phyloP scores from a whole-genome alignment of 176 grass and related monocot species.

The Aegilops longissima region DNA sequence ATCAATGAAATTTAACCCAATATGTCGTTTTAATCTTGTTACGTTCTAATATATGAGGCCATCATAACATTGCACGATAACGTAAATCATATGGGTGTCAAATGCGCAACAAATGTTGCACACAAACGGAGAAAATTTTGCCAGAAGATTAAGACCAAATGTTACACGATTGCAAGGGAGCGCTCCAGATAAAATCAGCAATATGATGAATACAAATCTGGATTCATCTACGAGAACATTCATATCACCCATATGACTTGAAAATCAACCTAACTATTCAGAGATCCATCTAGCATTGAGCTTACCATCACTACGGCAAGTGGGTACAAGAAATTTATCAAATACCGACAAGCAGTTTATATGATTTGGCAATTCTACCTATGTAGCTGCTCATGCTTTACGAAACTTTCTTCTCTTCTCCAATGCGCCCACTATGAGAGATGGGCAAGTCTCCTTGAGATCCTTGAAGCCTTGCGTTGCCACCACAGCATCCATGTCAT shows the following conservation, averaged over 20 bases:
- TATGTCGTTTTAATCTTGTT: background rate
- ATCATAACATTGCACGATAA: background rate
- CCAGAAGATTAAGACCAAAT: background rate
- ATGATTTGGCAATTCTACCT: background rate
- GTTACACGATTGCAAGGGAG: background rate
- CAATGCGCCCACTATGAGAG: background rate
- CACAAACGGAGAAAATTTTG: background rate
- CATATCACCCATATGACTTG: background rate
- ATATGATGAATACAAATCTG: background rate
- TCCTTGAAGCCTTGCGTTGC: conserved; percentile 10
- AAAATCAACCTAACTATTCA: background rate
- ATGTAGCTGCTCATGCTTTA: background rate
- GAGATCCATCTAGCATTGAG: background rate
- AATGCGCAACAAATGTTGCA: background rate
- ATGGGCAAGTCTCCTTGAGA: background rate
- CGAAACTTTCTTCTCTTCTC: conserved; percentile 6
- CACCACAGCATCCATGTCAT: background rate
- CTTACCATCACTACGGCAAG: background rate
- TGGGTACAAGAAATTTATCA: background rate
- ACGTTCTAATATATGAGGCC: background rate
- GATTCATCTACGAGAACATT: background rate
- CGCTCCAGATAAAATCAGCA: background rate
- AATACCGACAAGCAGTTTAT: background rate
- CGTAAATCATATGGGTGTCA: background rate
- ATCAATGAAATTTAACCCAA: too few species aligned